A percentile compares a stretch with the other conserved stretches of the same genome.
Evolutionary conservation across 2,329 filamentous ascomycete species (phyloP).

Genomic region (Didymellaceae sp.): DNA sequence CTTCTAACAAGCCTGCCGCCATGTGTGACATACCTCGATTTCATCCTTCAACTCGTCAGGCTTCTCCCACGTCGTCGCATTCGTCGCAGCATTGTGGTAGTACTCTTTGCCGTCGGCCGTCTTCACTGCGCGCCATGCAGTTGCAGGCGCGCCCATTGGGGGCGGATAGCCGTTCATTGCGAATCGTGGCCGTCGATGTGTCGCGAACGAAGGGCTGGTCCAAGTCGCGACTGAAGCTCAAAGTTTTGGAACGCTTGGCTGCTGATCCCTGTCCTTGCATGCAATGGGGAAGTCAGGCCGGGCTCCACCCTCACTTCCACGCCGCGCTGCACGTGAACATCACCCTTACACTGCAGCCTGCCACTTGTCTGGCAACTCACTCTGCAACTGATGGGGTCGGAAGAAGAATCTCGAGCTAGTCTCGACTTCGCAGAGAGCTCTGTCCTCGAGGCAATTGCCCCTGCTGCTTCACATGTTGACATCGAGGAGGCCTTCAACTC

Average conservation of each 20-base stretch:
- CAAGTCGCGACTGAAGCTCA: background rate
- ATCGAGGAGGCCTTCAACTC: constrained; percentile 50
- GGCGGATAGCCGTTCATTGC: constrained; percentile 66
- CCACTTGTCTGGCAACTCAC: background rate
- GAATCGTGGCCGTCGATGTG: constrained; percentile 3
- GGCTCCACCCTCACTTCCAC: constrained; percentile 6
- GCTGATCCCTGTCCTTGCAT: constrained; percentile 5
- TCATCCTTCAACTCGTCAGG: constrained; percentile 86
- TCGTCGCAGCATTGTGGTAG: constrained; percentile 87
- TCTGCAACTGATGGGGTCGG: constrained; percentile 17
- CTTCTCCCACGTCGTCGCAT: constrained; percentile 92
- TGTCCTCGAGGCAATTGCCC: constrained; percentile 49
- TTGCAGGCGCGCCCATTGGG: constrained; percentile 50
- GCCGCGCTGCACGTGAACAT: constrained; percentile 26
- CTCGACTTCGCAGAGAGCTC: constrained; percentile 49
- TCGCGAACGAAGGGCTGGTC: background rate
- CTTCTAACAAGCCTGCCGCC: background rate
- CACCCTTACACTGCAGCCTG: background rate
- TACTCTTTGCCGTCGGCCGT: constrained; percentile 84
- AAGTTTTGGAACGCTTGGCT: constrained; percentile 17
- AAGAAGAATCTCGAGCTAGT: constrained; percentile 39
- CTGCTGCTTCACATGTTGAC: constrained; percentile 44
- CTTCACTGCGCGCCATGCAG: constrained; percentile 79
- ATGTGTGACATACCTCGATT: constrained; percentile 70
- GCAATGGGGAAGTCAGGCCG: background rate